Conservation (phyloP, 2,329 filamentous ascomycete genomes). For the Westerdykella ornata region DNA sequence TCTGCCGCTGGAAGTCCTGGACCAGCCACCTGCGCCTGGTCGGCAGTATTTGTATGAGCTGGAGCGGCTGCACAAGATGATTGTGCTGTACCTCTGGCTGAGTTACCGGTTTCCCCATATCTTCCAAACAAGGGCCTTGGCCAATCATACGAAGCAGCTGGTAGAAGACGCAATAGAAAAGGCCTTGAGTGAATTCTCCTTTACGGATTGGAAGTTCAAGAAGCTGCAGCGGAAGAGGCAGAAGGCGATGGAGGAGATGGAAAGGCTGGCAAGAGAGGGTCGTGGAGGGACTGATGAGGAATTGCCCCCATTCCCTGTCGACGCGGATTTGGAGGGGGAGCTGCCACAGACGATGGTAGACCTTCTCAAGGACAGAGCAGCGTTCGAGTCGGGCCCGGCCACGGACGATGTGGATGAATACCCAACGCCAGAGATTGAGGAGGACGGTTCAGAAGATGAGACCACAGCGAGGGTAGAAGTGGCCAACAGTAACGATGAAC, state of each 20-base stretch:
- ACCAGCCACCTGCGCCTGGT: constrained; percentile 44
- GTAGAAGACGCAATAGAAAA: constrained; percentile 70
- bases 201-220: constrained; percentile 13
- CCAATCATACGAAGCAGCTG: constrained; percentile 69
- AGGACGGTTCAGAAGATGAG: background rate
- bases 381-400: constrained; percentile 5
- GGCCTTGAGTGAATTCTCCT: constrained; percentile 53
- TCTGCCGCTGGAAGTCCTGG: constrained; percentile 67
- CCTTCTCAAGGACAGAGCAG: constrained; percentile 12
- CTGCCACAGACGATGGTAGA: constrained; percentile 2
- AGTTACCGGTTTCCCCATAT: constrained; percentile 80
- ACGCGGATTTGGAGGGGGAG: background rate
- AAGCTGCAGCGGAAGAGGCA: constrained; percentile 1
- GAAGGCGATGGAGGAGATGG: constrained; percentile 3
- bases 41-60: constrained; percentile 59
- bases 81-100: constrained; percentile 88
- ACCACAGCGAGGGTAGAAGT: background rate
- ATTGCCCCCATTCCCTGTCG: background rate
- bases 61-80: constrained; percentile 70
- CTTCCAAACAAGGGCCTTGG: constrained; percentile 67
- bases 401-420: constrained; percentile 14
- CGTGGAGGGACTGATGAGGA: constrained; percentile 5
- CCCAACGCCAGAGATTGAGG: constrained; percentile 12
- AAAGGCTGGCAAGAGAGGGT: constrained; percentile 3
- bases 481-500: background rate